Evolutionary conservation across 1,284 basidiomycete species (phyloP), one percentile per base, ranked within the genome.

Genomic region (Apiotrichum laibachii): DNA sequence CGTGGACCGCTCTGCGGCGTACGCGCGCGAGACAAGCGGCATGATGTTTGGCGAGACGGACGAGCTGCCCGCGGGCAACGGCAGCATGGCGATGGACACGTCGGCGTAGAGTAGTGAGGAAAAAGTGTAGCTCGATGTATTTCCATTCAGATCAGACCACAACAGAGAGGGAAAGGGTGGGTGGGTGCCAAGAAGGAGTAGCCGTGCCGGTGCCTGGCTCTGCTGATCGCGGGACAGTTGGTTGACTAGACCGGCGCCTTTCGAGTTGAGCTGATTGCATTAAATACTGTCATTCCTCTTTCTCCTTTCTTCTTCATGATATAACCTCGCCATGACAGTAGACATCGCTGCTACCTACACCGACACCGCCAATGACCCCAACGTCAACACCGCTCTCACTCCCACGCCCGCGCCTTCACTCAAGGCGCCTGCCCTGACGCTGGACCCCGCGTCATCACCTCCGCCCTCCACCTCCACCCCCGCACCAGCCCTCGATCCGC

Each of bases 1-100:
- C 74, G 94, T 96, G 72, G 92, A 93, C 78, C 82, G 95, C 62
- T 94, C 90, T 67, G 89, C 96, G 34, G 86, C 93, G 72, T 99
- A 93, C 86, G 81, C 98, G 22, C 80, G 80, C 63, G 81, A 95
- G 86, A 84, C 91, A 85, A 77, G 88, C 84, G 81, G 89, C 84
- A 78, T 83, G 69, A 80, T 84, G 75, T 81, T 81, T 68, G 80
- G 80, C 19, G 60, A 62, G 60, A 50, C 51, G 47, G 63, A 65
- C 45, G 59, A 55, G 13, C 22, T 35, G 22, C 37, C 39, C 18
- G 49, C 19, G 8, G 46, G 22, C n/a, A 55, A 54, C 53, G 53
- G 53, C 31, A 47, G 49, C 42, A 42, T 35, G 37, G 46, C 50
- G 42, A 58, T 58, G 56, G 56, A 59, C 47, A 58, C 56, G 40